These are phyloP conservation scores for Colletotrichum graminicola DNA, from an alignment of 2,329 filamentous ascomycete genomes.

Conservation along the genomic window DNA sequence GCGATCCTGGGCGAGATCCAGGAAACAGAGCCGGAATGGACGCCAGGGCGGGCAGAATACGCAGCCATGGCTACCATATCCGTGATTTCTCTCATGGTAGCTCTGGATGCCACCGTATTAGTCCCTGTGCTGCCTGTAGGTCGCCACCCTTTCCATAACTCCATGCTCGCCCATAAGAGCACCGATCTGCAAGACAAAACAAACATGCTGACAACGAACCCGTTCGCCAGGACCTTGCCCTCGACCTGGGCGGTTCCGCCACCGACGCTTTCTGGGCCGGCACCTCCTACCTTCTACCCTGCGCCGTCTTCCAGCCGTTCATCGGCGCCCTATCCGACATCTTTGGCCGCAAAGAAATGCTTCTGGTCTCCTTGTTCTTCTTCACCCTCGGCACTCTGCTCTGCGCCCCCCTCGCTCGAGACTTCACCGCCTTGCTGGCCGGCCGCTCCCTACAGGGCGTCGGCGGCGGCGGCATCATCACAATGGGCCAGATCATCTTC, in stretches of 20 bases:
- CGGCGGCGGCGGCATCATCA: constrained; percentile 40
- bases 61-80: constrained; percentile 56
- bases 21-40: constrained; percentile 47
- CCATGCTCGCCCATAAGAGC: too few species aligned
- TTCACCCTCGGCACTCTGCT: constrained; percentile 11
- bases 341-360: constrained; percentile 1
- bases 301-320: constrained; percentile 10
- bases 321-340: constrained; percentile 12
- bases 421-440: constrained; percentile 28
- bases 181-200: background rate
- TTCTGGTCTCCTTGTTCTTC: constrained; percentile 1
- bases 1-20: background rate
- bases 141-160: background rate
- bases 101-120: constrained; percentile 61
- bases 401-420: background rate
- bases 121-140: constrained; percentile 58
- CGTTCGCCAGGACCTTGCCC: background rate
- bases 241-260: background rate
- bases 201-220: background rate
- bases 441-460: constrained; percentile 37
- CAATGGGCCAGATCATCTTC: constrained; percentile 36
- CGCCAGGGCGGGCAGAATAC: constrained; percentile 54
- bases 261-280: constrained; percentile 19
- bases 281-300: background rate
- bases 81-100: constrained; percentile 61